Base-by-base conservation (phyloP, 768 basidiomycete species). In the Serpula lacrymans region DNA sequence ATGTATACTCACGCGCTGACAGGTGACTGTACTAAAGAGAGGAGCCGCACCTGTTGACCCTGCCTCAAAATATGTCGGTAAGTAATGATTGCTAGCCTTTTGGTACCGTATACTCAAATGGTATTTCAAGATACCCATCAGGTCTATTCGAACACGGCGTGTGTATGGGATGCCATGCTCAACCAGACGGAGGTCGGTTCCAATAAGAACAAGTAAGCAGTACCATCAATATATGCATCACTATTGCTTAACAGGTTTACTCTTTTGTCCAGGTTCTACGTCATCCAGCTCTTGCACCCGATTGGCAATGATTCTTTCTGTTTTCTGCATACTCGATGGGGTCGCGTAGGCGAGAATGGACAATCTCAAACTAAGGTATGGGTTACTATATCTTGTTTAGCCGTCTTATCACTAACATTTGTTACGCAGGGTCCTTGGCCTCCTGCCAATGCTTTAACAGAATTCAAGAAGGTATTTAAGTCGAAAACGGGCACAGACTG, bases 381-480 rank as follows among this genome's bases (percentile, higher is more conserved):
- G 9, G 17, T 27, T 23, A 10, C 17, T 17, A 37, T n/a, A n/a
- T n/a, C n/a, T n/a, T n/a, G n/a, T n/a, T n/a, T n/a, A n/a, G n/a
- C n/a, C n/a, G n/a, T n/a, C n/a, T n/a, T 25, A 16, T 34, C 13
- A 8, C 14, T 35, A 10, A 37, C n/a, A 39, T n/a, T 34, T 25
- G 8, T 41, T 28, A 9, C 47, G 7, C 37, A 79, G 75, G 78
- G 78, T 4, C 74, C 78, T 12, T 79, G 65, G 52, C 10, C 55
- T 3, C 20, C 71, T 0, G 37, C 51, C 5, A 38, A 21, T 0
- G 79, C 74, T 1, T 60, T 78, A 22, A 41, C n/a, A 13, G 72
- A 74, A 47, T 82, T 81, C 59, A 78, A 76, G 56, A 75, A 74
- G 45, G 78, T 79, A 53, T 82, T 80, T 65, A 77, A 66, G 55